A percentile compares a stretch with the other conserved stretches of the same genome.
Conservation (phyloP, 306 rosid genomes). For the Prunus padus region DNA sequence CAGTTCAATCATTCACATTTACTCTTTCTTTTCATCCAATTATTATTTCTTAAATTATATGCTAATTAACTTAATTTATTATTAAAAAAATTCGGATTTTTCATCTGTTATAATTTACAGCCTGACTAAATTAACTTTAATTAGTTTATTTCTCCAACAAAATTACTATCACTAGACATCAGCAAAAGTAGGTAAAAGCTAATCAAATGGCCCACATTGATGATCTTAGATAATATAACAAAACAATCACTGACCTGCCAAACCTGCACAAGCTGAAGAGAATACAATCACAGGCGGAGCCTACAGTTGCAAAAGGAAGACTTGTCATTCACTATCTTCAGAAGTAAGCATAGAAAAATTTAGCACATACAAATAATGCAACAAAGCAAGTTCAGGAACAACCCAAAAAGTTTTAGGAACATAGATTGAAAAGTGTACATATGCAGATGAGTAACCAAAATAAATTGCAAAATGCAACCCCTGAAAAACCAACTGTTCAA, state of each 20-base stretch:
- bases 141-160: background rate
- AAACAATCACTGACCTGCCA: slow-evolving; percentile 55
- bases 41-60: too few relatives aligned
- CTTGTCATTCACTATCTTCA: background rate
- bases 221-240: background rate
- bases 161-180: background rate
- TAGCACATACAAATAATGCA: background rate
- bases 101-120: too few relatives aligned
- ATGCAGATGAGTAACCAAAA: background rate
- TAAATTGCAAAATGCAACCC: background rate
- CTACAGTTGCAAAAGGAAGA: slow-evolving; percentile 43
- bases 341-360: background rate
- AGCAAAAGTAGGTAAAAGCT: background rate
- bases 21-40: too few relatives aligned
- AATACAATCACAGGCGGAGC: slow-evolving; percentile 91
- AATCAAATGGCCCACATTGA: background rate
- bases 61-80: too few relatives aligned
- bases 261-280: slow-evolving; percentile 91
- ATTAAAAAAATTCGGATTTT: too few relatives aligned
- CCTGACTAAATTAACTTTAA: too few relatives aligned
- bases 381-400: background rate
- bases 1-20: too few relatives aligned
- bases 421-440: background rate
- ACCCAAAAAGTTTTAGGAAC: background rate
- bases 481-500: background rate